phyloP scores from a whole-genome alignment of 495 filamentous ascomycete species.

The Penicillium atrosanguineum region DNA sequence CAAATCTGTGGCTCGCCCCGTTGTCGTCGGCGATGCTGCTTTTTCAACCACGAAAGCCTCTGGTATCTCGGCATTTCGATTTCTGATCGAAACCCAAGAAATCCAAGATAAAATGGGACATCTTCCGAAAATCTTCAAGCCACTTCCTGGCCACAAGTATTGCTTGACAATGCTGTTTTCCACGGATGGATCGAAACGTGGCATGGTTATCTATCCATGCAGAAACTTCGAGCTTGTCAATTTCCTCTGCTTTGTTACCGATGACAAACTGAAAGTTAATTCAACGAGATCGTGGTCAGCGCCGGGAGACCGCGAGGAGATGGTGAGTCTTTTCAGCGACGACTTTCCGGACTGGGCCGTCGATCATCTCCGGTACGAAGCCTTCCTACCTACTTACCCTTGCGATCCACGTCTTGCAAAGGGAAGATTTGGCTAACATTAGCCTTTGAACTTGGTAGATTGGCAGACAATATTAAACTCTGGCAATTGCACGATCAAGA shows the following conservation, averaged over 20 bases:
- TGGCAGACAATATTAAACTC: slow-evolving; percentile 1
- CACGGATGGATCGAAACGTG: background rate
- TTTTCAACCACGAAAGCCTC: background rate
- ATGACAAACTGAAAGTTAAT: background rate
- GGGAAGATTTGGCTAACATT: too few relatives aligned
- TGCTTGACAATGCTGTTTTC: slow-evolving; percentile 1
- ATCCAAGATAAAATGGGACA: background rate
- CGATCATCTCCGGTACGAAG: background rate
- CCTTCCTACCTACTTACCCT: too few relatives aligned
- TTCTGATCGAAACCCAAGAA: background rate
- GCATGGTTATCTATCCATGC: slow-evolving; percentile 9
- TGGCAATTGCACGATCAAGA: slow-evolving; percentile 5
- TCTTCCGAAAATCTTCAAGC: background rate
- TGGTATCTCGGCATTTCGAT: slow-evolving; percentile 3
- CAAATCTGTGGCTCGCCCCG: slow-evolving; percentile 1
- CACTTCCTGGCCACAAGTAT: background rate
- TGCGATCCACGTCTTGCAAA: too few relatives aligned
- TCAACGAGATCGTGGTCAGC: slow-evolving; percentile 7
- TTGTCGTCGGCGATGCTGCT: slow-evolving; percentile 1
- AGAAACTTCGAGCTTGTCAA: slow-evolving; percentile 10
- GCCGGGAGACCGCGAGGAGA: background rate
- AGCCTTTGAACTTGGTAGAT: background rate
- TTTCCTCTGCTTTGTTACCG: slow-evolving; percentile 5
- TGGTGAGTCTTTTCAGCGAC: background rate
- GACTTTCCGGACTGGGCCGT: slow-evolving; percentile 5